phyloP scores from a whole-genome alignment of 2,329 filamentous ascomycete species.

The Fusarium nelsonii region DNA sequence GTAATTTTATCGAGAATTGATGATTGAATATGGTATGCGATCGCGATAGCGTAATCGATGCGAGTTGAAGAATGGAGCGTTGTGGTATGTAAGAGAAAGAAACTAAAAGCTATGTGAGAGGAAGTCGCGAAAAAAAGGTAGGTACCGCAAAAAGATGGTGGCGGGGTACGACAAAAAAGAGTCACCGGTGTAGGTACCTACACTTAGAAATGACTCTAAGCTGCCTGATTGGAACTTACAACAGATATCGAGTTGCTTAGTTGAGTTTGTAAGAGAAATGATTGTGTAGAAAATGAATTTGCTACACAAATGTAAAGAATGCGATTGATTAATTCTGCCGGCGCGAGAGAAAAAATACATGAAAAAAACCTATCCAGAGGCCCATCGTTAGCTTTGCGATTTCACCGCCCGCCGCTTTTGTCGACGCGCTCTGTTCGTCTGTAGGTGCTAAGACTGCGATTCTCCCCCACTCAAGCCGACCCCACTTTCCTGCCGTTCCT shows the following conservation, averaged over 20 bases:
- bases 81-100: constrained; percentile 14
- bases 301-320: constrained; percentile 30
- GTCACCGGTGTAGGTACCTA: constrained; percentile 45
- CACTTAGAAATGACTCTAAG: constrained; percentile 1
- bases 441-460: not conserved
- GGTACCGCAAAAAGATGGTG: constrained; percentile 41
- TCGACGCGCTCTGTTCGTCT: constrained; percentile 6
- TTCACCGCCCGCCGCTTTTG: constrained; percentile 49
- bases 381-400: constrained; percentile 45
- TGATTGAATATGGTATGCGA: constrained; percentile 23
- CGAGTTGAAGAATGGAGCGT: constrained; percentile 5
- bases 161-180: constrained; percentile 47
- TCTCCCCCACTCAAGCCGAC: constrained; percentile 35
- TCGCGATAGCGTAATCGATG: constrained; percentile 14
- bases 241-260: constrained; percentile 1
- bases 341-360: constrained; percentile 41
- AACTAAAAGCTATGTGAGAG: constrained; percentile 37
- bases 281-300: constrained; percentile 9
- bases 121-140: constrained; percentile 39
- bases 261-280: not conserved
- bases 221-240: constrained; percentile 29
- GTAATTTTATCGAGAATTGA: constrained; percentile 26
- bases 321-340: constrained; percentile 47
- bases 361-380: constrained; percentile 38
- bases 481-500: constrained; percentile 32